Evolutionary conservation across 1,284 basidiomycete genomes (phyloP).

Genomic region (Takashimella tepidaria): DNA sequence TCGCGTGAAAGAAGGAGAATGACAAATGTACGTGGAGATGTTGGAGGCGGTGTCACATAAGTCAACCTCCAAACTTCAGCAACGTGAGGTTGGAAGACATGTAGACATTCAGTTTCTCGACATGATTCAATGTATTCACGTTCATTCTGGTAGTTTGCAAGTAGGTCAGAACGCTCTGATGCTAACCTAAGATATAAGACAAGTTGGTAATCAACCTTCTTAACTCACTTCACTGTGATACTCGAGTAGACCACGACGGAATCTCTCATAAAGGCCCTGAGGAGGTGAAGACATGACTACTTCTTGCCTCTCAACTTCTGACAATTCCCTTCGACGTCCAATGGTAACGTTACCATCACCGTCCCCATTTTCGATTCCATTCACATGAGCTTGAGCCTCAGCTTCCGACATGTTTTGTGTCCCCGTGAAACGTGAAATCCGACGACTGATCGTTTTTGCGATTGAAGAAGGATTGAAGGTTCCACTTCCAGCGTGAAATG

Average conservation of each 20-base stretch:
- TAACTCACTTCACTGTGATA: constrained; percentile 38
- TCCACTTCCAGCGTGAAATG: neutral
- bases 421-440: neutral
- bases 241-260: constrained; percentile 39
- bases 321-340: constrained; percentile 9
- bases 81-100: constrained; percentile 36
- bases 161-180: neutral
- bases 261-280: constrained; percentile 37
- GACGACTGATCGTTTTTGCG: constrained; percentile 3
- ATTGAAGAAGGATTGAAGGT: neutral
- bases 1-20: constrained; percentile 37
- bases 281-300: constrained; percentile 25
- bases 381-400: neutral
- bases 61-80: constrained; percentile 47
- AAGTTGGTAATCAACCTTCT: neutral
- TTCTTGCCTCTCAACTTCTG: constrained; percentile 24
- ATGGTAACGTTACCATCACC: constrained; percentile 1
- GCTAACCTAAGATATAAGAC: constrained; percentile 6
- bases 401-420: neutral
- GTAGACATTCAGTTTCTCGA: constrained; percentile 39
- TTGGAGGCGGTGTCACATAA: constrained; percentile 43
- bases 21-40: constrained; percentile 44
- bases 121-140: constrained; percentile 42
- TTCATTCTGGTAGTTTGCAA: constrained; percentile 13
- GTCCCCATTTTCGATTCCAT: neutral